Evolutionary conservation across 257 asterid genomes (phyloP), one percentile per base, ranked within the genome.

Genomic region (Thymus quinquecostatus): DNA sequence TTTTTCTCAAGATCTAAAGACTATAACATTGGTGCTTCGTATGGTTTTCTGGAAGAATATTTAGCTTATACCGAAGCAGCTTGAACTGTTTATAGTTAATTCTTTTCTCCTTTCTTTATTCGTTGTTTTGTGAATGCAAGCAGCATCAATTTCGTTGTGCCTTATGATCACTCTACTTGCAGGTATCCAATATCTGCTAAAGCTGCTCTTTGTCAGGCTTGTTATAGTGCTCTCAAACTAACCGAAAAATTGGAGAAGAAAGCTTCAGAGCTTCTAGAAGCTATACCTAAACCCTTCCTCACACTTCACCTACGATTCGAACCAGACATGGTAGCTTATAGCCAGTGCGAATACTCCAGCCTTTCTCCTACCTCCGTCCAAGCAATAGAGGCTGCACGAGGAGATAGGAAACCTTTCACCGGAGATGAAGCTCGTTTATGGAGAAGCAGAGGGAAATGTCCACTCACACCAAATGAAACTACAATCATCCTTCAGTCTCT

Each of bases 261-360:
- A 82, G 96, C 84, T 11, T 43, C 80, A 6, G 86, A 87, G 72
- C 96, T 95, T 82, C 87, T 95, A 69, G 77, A 80, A 79, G 94
- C 97, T 66, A 92, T 95, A 78, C 99, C 99, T n/a, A 95, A 92
- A 78, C 99, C 99, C 73, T 95, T 92, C 84, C 89, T 95, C 45
- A 75, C 98, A 8, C 99, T 95, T 66, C 98, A 95, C 86, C 99
- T 95, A 21, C 95, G 99, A 13, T 95, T 92, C 63, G 99, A 95
- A 82, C 99, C 98, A 0, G 99, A 95, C 88, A 95, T 95, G 99
- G 98, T 90, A 66, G 98, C 96, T 47, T 92, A 95, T 38, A 95
- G 98, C 78, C 99, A 95, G 71, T 95, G 98, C 27, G 83, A 85
- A 69, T 95, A 90, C 77, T 34, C 85, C 38, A 79, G 72, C 51